Conservation (phyloP, 371 early-diverging fungal species). For the Mycotypha africana region DNA sequence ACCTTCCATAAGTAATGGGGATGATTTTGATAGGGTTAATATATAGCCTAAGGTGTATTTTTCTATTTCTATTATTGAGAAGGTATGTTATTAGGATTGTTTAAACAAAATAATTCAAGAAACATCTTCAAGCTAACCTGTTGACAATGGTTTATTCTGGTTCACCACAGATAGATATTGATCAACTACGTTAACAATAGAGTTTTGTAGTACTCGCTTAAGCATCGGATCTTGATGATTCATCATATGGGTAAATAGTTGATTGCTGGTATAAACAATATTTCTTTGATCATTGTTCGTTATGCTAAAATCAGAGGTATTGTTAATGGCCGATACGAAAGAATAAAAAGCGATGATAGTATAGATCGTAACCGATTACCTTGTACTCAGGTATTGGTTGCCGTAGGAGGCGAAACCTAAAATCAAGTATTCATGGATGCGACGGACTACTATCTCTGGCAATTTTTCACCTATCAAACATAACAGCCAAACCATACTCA, state of each 20-base stretch:
- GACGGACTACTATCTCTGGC: conserved; percentile 15
- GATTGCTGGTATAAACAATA: conserved; percentile 10
- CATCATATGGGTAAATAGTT: conserved; percentile 17
- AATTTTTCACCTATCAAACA: conserved; percentile 22
- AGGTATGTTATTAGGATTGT: no score
- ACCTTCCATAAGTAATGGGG: conserved; percentile 21
- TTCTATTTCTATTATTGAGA: conserved; percentile 14
- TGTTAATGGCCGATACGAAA: no score
- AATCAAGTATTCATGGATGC: conserved; percentile 25
- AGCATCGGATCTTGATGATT: neutral
- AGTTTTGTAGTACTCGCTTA: conserved; percentile 5
- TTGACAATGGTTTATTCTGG: neutral
- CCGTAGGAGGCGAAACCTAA: conserved; percentile 13
- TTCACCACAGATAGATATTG: conserved; percentile 8
- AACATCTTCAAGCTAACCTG: conserved; percentile 7
- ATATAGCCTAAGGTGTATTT: conserved; percentile 21
- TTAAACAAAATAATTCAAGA: no score
- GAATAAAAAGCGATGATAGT: neutral
- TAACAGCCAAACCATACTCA: conserved; percentile 21
- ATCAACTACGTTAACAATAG: conserved; percentile 14
- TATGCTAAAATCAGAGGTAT: no score
- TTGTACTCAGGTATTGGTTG: conserved; percentile 21
- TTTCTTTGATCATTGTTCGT: conserved; percentile 3
- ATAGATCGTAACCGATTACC: neutral
- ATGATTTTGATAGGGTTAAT: conserved; percentile 25